Percentiles rank a stretch among this genome's conserved stretches.
phyloP scores from a whole-genome alignment of 176 grass and related monocot genomes.

The Pontederia crassipes region DNA sequence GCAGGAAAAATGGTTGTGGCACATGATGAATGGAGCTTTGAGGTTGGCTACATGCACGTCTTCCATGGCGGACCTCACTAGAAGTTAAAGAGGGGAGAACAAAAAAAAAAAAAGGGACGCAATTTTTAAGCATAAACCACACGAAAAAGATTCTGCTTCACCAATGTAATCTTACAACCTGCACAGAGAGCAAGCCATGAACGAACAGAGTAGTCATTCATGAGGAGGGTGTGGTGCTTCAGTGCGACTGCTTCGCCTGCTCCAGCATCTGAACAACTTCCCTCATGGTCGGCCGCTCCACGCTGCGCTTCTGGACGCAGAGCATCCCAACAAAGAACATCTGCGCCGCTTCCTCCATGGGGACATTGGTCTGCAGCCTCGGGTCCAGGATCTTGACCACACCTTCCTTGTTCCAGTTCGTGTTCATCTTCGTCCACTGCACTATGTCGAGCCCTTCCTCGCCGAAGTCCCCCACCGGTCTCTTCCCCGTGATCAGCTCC shows the following conservation, averaged over 20 bases:
- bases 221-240: too few species aligned
- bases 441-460: conserved; percentile 88
- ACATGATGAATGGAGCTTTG: too few species aligned
- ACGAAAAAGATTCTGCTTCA: too few species aligned
- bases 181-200: too few species aligned
- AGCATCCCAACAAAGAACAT: conserved; percentile 90
- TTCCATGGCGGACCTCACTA: too few species aligned
- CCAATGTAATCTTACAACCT: too few species aligned
- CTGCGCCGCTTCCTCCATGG: conserved; percentile 45
- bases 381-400: conserved; percentile 54
- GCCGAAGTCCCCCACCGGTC: conserved; percentile 72
- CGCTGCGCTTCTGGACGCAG: conserved; percentile 72
- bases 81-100: too few species aligned
- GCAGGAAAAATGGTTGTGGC: too few species aligned
- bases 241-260: neutral
- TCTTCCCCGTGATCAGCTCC: conserved; percentile 50
- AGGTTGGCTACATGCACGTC: too few species aligned
- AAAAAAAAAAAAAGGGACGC: too few species aligned
- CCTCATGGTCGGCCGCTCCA: conserved; percentile 73
- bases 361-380: conserved; percentile 31
- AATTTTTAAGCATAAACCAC: too few species aligned
- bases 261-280: conserved; percentile 79
- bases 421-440: conserved; percentile 62
- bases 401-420: conserved; percentile 57
- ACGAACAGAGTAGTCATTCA: too few species aligned